Evolutionary conservation across 495 filamentous ascomycete genomes (phyloP).

Genomic region (Daldinia vernicosa): DNA sequence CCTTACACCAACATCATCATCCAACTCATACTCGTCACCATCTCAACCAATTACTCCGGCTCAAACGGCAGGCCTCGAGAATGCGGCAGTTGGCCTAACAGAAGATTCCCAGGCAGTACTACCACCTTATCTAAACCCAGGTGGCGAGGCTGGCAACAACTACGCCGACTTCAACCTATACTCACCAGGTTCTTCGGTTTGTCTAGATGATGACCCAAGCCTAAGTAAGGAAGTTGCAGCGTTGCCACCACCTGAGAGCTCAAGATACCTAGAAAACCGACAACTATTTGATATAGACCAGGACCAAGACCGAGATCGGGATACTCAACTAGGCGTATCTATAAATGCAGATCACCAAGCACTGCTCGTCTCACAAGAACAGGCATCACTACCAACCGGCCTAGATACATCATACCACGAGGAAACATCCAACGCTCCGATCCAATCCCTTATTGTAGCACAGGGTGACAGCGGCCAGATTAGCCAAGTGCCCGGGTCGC

Average conservation of each 20-base stretch:
- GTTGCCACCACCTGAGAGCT: constrained; percentile 11
- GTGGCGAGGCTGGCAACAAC: constrained; percentile 51
- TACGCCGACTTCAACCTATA: constrained; percentile 63
- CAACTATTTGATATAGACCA: constrained; percentile 11
- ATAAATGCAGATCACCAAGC: neutral
- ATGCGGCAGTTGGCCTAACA: constrained; percentile 8
- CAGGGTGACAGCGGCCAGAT: neutral
- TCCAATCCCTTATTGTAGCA: neutral
- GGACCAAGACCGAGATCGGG: neutral
- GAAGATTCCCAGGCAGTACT: constrained; percentile 37
- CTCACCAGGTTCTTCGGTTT: constrained; percentile 54
- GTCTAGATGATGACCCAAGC: constrained; percentile 54
- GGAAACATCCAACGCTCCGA: neutral
- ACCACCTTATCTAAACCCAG: constrained; percentile 56
- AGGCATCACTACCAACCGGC: neutral
- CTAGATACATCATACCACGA: constrained; percentile 2
- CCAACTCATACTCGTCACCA: constrained; percentile 46
- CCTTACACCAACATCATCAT: constrained; percentile 51
- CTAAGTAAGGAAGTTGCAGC: constrained; percentile 39
- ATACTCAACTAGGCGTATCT: neutral
- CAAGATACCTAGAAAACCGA: constrained; percentile 4
- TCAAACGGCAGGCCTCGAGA: constrained; percentile 26
- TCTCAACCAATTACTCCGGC: constrained; percentile 51
- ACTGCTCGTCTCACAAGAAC: constrained; percentile 1
- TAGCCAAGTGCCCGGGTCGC: neutral